A percentile compares a stretch with the other conserved stretches of the same genome.
phyloP scores from a whole-genome alignment of 2,329 filamentous ascomycete genomes.

The Emydomyces testavorans region DNA sequence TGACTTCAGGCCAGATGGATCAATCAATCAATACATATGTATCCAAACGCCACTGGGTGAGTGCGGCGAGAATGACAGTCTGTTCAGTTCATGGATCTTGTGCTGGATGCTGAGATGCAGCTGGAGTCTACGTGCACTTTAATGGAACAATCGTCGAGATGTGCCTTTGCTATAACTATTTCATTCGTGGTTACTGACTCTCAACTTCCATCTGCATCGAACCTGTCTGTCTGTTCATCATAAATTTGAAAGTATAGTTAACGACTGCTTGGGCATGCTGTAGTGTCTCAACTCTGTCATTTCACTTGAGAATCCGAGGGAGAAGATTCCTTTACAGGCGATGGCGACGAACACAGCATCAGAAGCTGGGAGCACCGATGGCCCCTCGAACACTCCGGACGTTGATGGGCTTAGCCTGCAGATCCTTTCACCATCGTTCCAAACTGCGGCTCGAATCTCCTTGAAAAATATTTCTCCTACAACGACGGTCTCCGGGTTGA shows the following conservation, averaged over 20 bases:
- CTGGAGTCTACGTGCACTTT: neutral
- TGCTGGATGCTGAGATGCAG: neutral
- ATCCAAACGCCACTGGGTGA: neutral
- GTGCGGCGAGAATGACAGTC: neutral
- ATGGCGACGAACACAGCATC: neutral
- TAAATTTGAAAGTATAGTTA: neutral
- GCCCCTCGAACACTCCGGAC: neutral
- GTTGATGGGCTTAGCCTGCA: conserved; percentile 21
- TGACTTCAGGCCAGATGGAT: neutral
- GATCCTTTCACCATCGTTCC: conserved; percentile 33
- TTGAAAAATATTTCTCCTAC: conserved; percentile 28
- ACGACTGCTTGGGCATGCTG: neutral
- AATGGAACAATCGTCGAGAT: no score
- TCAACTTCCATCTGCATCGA: neutral
- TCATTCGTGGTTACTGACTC: no score
- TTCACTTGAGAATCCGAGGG: neutral
- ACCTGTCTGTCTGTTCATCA: neutral
- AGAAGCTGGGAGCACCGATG: neutral
- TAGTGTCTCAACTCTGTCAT: neutral
- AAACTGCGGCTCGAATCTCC: conserved; percentile 29
- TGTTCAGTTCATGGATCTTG: neutral
- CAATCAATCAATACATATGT: no score
- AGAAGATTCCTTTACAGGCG: neutral
- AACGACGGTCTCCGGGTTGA: conserved; percentile 43
- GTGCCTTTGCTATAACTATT: no score